Base-by-base conservation (phyloP, 805 yeast genomes). In the Wickerhamiella alocasiicola region DNA sequence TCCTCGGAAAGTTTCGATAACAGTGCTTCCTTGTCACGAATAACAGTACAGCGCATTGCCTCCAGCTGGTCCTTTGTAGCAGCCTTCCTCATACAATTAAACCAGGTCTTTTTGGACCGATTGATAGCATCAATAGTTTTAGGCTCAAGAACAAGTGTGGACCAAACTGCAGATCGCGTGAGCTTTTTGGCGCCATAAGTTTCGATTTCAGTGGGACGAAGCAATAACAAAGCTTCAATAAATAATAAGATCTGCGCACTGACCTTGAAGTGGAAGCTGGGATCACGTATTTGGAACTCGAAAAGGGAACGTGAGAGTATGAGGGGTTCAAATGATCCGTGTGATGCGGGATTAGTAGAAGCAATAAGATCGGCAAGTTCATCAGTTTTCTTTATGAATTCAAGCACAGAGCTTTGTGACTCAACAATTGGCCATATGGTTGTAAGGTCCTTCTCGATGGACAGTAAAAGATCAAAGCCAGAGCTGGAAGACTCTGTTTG, bases 201-300 rank as follows among this genome's bases (percentile, higher is more conserved):
- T 27, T 29, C 33, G 13, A 18, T 27, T 9, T 15, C 18, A 3
- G 31, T 9, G 3, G 39, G 39, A 9, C 32, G 25, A 6, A 36
- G 39, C 26, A 36, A 20, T 15, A 36, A n/a, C 3, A 36, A 5
- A 6, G 39, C 39, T 25, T 36, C 39, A 19, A 36, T 36, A 36
- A 36, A 36, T 28, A 36, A 15, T 27, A 36, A 11, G 9, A 36
- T 29, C 26, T 36, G 39, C n/a, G 19, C 19, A n/a, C 36, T 32
- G 18, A 32, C 19, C 26, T 32, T 32, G 27, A 9, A 32, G 12
- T 32, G 36, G 26, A 32, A 32, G 4, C 17, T 17, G 16, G 12
- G 26, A 13, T 32, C 36, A 11, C 36, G 36, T 3, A 12, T 11
- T 13, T 32, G 36, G 18, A n/a, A 21, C 5, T 21, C 26, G 7